A percentile compares a stretch with the other conserved stretches of the same genome.
These are phyloP conservation scores for Podospora pseudoanserina DNA, from an alignment of 495 filamentous ascomycete genomes.

Conservation along the genomic window DNA sequence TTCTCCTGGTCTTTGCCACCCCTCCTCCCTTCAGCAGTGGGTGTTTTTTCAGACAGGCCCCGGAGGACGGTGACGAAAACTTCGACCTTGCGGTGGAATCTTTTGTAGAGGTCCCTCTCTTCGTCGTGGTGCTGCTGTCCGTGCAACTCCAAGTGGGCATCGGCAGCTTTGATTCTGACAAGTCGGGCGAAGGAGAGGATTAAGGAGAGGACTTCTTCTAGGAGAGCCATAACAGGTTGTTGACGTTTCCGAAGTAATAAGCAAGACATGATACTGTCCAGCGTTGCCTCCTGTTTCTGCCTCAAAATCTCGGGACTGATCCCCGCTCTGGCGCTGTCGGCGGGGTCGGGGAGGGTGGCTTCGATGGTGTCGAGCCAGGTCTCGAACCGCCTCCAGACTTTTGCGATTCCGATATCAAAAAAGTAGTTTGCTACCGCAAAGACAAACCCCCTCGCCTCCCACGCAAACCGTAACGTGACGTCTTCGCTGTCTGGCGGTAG, in stretches of 20 bases:
- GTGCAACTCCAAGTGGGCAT: constrained; percentile 26
- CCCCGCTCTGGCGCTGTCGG: constrained; percentile 24
- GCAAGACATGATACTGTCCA: constrained; percentile 74
- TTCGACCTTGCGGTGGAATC: constrained; percentile 63
- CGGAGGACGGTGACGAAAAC: constrained; percentile 64
- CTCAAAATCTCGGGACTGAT: constrained; percentile 60
- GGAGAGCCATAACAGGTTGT: constrained; percentile 62
- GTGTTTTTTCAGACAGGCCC: constrained; percentile 56
- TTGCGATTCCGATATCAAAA: constrained; percentile 69
- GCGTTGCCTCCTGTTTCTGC: constrained; percentile 67
- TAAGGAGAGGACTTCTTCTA: constrained; percentile 72
- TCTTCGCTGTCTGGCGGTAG: constrained; percentile 33
- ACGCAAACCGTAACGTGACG: constrained; percentile 58
- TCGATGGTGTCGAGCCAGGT: constrained; percentile 61
- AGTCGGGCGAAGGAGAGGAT: constrained; percentile 63
- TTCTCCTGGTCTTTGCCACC: constrained; percentile 35
- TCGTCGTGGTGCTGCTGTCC: constrained; percentile 37
- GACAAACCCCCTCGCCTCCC: constrained; percentile 77
- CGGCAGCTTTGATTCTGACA: constrained; percentile 12
- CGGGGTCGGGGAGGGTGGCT: background rate
- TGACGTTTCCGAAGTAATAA: constrained; percentile 69
- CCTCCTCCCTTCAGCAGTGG: constrained; percentile 24
- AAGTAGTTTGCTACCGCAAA: constrained; percentile 65
- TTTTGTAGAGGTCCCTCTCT: constrained; percentile 53
- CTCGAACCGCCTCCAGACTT: constrained; percentile 68